Evolutionary conservation across 805 yeast species (phyloP).

Genomic region (Yarrowia sp.): DNA sequence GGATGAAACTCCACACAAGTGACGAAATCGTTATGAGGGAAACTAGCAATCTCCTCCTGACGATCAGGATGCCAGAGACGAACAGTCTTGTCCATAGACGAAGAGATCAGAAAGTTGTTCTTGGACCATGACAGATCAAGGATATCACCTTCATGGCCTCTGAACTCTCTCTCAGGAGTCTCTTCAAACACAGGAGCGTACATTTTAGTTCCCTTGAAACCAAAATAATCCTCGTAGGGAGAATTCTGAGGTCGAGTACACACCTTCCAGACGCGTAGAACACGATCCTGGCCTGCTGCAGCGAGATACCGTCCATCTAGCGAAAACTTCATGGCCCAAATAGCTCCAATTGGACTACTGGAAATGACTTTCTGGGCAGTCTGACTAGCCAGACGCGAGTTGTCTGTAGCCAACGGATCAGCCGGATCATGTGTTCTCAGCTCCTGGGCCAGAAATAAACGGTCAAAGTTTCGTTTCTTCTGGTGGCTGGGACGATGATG

Average conservation of each 20-base stretch:
- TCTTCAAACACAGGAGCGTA: constrained; percentile 80
- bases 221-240: constrained; percentile 1
- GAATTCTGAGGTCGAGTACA: constrained; percentile 11
- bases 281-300: constrained; percentile 74
- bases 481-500: constrained; percentile 33
- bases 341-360: constrained; percentile 43
- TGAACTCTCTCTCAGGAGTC: constrained; percentile 56
- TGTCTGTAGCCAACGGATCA: neutral
- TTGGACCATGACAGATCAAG: constrained; percentile 85
- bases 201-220: constrained; percentile 30
- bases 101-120: constrained; percentile 72
- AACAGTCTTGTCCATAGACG: constrained; percentile 83
- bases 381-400: neutral
- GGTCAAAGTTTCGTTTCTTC: constrained; percentile 35
- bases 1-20: constrained; percentile 81
- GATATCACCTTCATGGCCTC: constrained; percentile 69
- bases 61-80: constrained; percentile 83
- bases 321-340: constrained; percentile 74
- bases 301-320: constrained; percentile 81
- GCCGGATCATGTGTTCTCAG: constrained; percentile 28
- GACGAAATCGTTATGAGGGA: constrained; percentile 76
- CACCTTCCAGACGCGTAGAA: constrained; percentile 74
- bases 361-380: neutral
- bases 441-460: constrained; percentile 41
- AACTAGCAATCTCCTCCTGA: constrained; percentile 57